Conservation (phyloP, 768 basidiomycete species). For the Trametes punicea region DNA sequence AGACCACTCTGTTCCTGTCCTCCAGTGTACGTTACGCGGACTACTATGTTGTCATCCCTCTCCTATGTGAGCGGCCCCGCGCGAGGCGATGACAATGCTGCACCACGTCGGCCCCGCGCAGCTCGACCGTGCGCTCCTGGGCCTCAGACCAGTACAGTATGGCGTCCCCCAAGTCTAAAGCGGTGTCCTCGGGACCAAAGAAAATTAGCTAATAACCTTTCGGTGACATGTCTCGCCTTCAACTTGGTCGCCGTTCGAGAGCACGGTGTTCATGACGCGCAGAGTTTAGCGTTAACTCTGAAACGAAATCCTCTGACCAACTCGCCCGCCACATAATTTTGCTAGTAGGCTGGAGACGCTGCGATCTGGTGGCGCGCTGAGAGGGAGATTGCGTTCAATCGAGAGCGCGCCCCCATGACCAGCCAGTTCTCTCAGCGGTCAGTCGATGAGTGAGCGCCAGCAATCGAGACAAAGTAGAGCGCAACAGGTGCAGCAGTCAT, state of each 20-base stretch:
- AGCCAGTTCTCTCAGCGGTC: neutral
- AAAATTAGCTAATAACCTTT: neutral
- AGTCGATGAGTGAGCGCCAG: neutral
- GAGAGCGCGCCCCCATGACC: conserved; percentile 1
- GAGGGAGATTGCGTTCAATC: conserved; percentile 7
- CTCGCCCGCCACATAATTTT: neutral
- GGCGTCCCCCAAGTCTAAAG: too few relatives aligned
- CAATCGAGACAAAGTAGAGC: neutral
- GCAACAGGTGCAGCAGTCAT: neutral
- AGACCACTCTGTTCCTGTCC: too few relatives aligned
- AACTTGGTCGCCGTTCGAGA: neutral
- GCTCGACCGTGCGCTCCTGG: too few relatives aligned
- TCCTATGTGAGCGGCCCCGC: neutral
- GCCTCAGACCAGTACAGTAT: too few relatives aligned
- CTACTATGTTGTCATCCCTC: neutral
- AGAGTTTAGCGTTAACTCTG: neutral
- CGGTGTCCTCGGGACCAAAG: neutral
- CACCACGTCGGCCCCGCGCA: neutral
- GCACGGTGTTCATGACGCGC: neutral
- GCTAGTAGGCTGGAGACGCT: neutral
- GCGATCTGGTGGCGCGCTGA: conserved; percentile 8
- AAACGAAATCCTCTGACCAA: neutral
- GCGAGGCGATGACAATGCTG: neutral
- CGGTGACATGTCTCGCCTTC: neutral
- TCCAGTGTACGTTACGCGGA: neutral